These are phyloP conservation scores for Diaporthe aspalathi DNA, from an alignment of 2,329 filamentous ascomycete species.

Conservation along the genomic window DNA sequence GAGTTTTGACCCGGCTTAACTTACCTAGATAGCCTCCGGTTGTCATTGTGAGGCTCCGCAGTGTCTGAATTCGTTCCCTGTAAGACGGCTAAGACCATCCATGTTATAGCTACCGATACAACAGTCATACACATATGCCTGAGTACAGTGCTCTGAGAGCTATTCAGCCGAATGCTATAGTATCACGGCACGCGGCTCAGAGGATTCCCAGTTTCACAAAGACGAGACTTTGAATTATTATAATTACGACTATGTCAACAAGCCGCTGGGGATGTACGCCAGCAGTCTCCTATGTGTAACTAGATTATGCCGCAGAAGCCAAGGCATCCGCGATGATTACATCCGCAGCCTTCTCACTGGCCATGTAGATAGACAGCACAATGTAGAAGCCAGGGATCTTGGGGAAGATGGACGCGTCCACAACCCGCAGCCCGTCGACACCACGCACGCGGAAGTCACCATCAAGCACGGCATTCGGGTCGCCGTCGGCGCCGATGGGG, in stretches of 20 bases:
- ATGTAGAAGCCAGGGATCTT: constrained; percentile 29
- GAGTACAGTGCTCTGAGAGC: too few relatives aligned
- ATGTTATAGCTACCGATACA: too few relatives aligned
- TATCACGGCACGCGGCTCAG: not conserved
- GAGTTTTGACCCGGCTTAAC: too few relatives aligned
- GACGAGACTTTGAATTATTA: not conserved
- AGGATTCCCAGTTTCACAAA: not conserved
- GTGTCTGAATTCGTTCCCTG: too few relatives aligned
- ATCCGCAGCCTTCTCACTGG: constrained; percentile 26
- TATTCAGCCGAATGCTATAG: too few relatives aligned
- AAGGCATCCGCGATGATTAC: constrained; percentile 25
- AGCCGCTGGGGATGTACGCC: too few relatives aligned
- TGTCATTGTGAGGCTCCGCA: too few relatives aligned
- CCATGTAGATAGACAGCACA: constrained; percentile 25
- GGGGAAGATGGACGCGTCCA: constrained; percentile 28
- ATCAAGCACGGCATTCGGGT: constrained; percentile 5
- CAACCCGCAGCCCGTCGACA: constrained; percentile 19
- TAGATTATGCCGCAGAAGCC: not conserved
- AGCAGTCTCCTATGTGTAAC: fast-evolving
- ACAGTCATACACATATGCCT: too few relatives aligned
- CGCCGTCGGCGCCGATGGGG: constrained; percentile 15
- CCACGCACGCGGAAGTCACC: constrained; percentile 17
- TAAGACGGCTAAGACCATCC: too few relatives aligned
- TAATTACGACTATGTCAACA: not conserved
- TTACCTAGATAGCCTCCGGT: too few relatives aligned